A percentile compares a stretch with the other conserved stretches of the same genome.
Evolutionary conservation across 2,329 filamentous ascomycete species (phyloP).

Genomic region (Talaromyces marneffei): DNA sequence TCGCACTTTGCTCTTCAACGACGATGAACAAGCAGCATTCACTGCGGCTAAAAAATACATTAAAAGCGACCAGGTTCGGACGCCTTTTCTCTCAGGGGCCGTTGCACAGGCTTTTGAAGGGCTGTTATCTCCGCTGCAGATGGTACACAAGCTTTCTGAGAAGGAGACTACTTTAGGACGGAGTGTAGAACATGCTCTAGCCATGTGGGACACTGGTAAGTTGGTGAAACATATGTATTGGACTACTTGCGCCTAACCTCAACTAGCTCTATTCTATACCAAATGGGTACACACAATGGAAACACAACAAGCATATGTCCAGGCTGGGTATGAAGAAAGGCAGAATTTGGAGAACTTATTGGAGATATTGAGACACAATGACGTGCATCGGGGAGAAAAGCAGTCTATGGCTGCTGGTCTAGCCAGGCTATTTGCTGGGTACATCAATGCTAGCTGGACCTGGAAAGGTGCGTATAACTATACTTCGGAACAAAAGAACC

Average conservation of each 20-base stretch:
- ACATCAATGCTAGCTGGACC: conserved; percentile 27
- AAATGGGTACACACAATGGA: conserved; percentile 31
- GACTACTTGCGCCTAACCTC: not conserved
- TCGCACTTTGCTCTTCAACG: conserved; percentile 26
- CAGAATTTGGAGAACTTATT: conserved; percentile 23
- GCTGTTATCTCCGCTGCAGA: conserved; percentile 24
- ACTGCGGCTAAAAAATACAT: conserved; percentile 23
- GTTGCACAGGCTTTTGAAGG: conserved; percentile 26
- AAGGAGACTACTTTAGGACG: conserved; percentile 30
- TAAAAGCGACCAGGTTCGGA: conserved; percentile 20
- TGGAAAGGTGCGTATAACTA: conserved; percentile 20
- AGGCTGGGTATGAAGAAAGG: conserved; percentile 20
- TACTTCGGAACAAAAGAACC: not conserved
- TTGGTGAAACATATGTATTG: not conserved
- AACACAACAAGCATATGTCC: conserved; percentile 14
- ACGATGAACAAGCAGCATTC: conserved; percentile 22
- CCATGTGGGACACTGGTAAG: conserved; percentile 29
- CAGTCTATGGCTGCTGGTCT: conserved; percentile 23
- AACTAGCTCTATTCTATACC: conserved; percentile 25
- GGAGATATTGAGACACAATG: conserved; percentile 22
- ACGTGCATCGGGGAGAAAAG: conserved; percentile 18
- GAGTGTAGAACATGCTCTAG: conserved; percentile 31
- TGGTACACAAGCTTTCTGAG: conserved; percentile 24
- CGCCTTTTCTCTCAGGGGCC: conserved; percentile 23
- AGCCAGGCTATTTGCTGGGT: conserved; percentile 23